phyloP scores from a whole-genome alignment of 139 green algal genomes.

The Picocystis salinarum region DNA sequence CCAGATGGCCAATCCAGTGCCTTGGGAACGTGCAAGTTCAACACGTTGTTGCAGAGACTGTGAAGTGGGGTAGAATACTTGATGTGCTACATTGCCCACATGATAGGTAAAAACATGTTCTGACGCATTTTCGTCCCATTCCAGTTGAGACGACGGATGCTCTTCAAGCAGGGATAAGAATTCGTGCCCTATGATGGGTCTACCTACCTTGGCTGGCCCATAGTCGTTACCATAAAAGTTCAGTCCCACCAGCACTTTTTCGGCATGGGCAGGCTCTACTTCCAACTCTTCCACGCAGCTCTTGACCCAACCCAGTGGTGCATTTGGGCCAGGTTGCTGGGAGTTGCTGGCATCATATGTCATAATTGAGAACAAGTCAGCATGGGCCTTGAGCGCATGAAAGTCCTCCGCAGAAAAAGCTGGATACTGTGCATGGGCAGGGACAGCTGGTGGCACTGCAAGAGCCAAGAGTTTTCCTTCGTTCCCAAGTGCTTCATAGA shows the following conservation, averaged over 20 bases:
- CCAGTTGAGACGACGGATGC: conserved; percentile 13
- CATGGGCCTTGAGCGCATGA: too few relatives aligned
- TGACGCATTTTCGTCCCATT: not conserved
- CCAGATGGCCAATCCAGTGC: conserved; percentile 33
- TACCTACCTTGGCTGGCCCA: not conserved
- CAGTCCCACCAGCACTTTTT: conserved; percentile 21
- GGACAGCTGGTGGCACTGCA: too few relatives aligned
- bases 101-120: conserved; percentile 20
- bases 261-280: too few relatives aligned
- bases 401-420: too few relatives aligned
- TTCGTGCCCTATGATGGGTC: not conserved
- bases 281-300: too few relatives aligned
- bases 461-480: too few relatives aligned
- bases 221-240: conserved; percentile 37
- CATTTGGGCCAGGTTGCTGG: conserved; percentile 16
- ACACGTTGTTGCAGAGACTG: conserved; percentile 19
- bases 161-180: conserved; percentile 15
- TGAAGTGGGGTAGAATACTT: conserved; percentile 30
- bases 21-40: conserved; percentile 4
- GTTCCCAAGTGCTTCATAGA: too few relatives aligned
- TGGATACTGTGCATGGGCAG: too few relatives aligned
- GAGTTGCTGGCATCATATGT: too few relatives aligned
- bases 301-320: conserved; percentile 22
- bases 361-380: too few relatives aligned
- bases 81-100: conserved; percentile 7